phyloP scores from a whole-genome alignment of 805 yeast genomes.

The Candida sanyiensis region DNA sequence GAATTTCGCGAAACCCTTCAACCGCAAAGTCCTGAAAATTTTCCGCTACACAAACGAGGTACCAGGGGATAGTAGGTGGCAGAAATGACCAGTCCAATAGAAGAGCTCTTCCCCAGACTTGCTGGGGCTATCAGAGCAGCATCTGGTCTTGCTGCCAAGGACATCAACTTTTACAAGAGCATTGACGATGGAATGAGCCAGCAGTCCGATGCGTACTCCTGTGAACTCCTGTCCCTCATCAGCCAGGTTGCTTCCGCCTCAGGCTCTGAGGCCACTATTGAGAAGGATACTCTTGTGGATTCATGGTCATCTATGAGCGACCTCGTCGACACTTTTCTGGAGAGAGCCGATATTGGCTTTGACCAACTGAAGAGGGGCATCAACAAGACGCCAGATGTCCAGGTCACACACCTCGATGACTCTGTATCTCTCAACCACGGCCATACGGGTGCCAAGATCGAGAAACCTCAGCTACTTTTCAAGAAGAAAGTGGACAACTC shows the following conservation, averaged over 20 bases:
- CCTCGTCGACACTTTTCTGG: slow-evolving; percentile 64
- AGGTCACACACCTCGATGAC: slow-evolving; percentile 49
- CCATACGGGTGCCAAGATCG: slow-evolving; percentile 29
- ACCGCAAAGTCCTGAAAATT: no score
- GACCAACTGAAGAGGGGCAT: slow-evolving; percentile 34
- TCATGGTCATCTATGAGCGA: slow-evolving; percentile 62
- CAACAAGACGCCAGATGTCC: slow-evolving; percentile 9
- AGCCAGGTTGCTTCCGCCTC: slow-evolving; percentile 37
- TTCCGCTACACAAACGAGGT: no score
- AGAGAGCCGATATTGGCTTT: slow-evolving; percentile 65
- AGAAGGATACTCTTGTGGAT: slow-evolving; percentile 40
- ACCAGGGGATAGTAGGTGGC: no score
- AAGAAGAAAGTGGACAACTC: slow-evolving; percentile 56
- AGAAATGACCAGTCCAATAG: slow-evolving; percentile 6
- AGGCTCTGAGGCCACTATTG: slow-evolving; percentile 26
- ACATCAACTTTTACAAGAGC: slow-evolving; percentile 67
- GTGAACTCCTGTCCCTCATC: slow-evolving; percentile 39
- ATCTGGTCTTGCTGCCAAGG: slow-evolving; percentile 68
- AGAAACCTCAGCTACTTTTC: slow-evolving; percentile 70
- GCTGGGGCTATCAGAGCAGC: slow-evolving; percentile 59
- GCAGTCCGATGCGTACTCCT: slow-evolving; percentile 36
- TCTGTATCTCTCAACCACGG: slow-evolving; percentile 17
- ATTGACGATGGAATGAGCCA: slow-evolving; percentile 44
- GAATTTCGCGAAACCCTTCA: slow-evolving; percentile 1
- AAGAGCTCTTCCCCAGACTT: slow-evolving; percentile 36